Conservation (phyloP, 1,284 basidiomycete genomes). For the Ustilago lituana region DNA sequence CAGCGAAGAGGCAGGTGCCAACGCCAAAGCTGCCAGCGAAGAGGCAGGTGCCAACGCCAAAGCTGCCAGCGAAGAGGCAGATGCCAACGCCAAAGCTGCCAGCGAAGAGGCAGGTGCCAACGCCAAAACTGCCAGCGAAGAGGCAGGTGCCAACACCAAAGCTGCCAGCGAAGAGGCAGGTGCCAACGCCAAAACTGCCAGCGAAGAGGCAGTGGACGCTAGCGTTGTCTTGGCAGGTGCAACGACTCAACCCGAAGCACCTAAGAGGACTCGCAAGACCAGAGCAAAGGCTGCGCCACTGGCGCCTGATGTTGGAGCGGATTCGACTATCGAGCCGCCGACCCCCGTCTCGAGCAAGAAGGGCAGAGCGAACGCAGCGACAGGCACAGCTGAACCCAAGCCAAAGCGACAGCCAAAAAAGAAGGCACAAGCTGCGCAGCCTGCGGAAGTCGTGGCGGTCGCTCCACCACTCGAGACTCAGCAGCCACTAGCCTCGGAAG, state of each 20-base stretch:
- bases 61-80: constrained; percentile 25
- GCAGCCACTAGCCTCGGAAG: neutral
- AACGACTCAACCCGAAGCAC: neutral
- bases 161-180: constrained; percentile 25
- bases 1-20: constrained; percentile 24
- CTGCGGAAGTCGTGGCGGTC: constrained; percentile 1
- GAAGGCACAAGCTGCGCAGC: constrained; percentile 8
- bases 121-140: constrained; percentile 25
- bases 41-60: constrained; percentile 25
- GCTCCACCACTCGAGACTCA: neutral
- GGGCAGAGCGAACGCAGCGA: neutral
- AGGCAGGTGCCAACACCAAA: constrained; percentile 21
- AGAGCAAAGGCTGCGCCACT: constrained; percentile 3
- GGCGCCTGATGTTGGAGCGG: no score
- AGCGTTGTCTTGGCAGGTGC: constrained; percentile 8
- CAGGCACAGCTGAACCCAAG: constrained; percentile 8
- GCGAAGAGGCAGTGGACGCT: constrained; percentile 26
- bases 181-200: constrained; percentile 23
- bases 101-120: constrained; percentile 25
- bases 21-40: constrained; percentile 23
- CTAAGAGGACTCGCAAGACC: constrained; percentile 16
- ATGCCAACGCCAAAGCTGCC: constrained; percentile 22
- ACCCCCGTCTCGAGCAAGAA: no score
- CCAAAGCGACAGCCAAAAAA: constrained; percentile 30
- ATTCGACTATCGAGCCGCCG: no score